Evolutionary conservation across 148 eudicot genomes (phyloP), one percentile per base, ranked within the genome.

Genomic region (Chenopodium formosanum): DNA sequence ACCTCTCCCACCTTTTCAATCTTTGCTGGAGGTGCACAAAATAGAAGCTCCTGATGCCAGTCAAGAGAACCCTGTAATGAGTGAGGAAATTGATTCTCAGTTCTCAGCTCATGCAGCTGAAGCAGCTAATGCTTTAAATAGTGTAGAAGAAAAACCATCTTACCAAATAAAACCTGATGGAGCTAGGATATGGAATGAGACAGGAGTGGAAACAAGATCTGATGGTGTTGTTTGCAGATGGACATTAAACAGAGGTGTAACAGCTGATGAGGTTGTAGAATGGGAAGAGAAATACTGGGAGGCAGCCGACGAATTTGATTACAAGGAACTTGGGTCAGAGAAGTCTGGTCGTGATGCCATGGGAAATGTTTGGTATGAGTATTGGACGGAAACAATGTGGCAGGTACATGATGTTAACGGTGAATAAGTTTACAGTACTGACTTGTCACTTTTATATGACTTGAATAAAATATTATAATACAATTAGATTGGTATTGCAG

Each of bases 201-300:
- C 91, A 6, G 97, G 97, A 69, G 82, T 89, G 2, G 98, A 95
- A 73, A 78, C 46, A 82, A 88, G 96, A 73, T 83, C 93, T 73
- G 93, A 95, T 83, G 98, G 98, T 71, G 94, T 92, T 58, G 74
- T 93, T 66, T 94, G 90, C 82, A 88, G 83, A 78, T 95, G 98
- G 98, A 93, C 97, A 23, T 73, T 92, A 83, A 88, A 85, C 27
- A 89, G 98, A 85, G 96, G 95, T 69, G 93, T 93, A 62, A 91
- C 89, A 82, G 92, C 94, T 80, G 94, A 93, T 81, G 88, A 88
- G 73, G 81, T 83, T 44, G 81, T 95, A 67, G 98, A 95, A 85
- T 95, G 97, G 97, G 97, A 95, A 85, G 92, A 93, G 48, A 95
- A 95, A 79, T 93, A 91, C 73, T 95, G 98, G 98, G 98, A 95